Base-by-base conservation (phyloP, 352 stramenopile species). In the Pythium dissotocum region DNA sequence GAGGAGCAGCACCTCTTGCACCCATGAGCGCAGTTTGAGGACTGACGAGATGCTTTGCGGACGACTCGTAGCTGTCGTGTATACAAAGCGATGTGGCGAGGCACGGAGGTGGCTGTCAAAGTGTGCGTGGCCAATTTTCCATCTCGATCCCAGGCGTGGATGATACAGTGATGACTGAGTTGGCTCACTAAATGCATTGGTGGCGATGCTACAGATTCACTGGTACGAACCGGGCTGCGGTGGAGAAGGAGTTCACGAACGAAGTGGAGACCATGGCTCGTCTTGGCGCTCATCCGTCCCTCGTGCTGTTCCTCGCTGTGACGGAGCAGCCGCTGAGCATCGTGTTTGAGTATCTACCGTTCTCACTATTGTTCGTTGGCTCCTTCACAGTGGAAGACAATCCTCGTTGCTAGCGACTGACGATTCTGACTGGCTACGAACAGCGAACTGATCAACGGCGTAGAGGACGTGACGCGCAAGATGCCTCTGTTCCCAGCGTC, bases 391-490 rank as follows among this genome's bases (percentile, higher is more conserved):
- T 40, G 18, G 9, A 40, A 21, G 21, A 32, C 26, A 6, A 24
- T 30, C 0, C 4, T 5, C 21, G 4, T 49, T 2, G 46, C 46
- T n/a, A 14, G 21, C 46, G 12, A 10, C 7, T 30, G 46, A 53
- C 16, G n/a, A 30, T 28, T 51, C 8, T 24, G 8, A 14, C 21
- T 32, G 13, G 58, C 33, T 61, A 63, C 44, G 4, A 8, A 8
- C 63, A 94, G 83, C 58, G 82, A 93, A 53, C 62, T 90, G 40
- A 92, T 94, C 59, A 93, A 93, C 57, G 87, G 82, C 6, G 78
- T 85, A 18, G 63, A 80, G 7, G 84, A 91, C 44, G 71, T 65
- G 52, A 78, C 64, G 7, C 77, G 84, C 8, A 82, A 85, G 61
- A 70, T 93, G 38, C 86, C 78, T 48, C 66, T 77, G 18, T 92